phyloP scores from a whole-genome alignment of 2,329 filamentous ascomycete species.

The Spiromastix sp. region DNA sequence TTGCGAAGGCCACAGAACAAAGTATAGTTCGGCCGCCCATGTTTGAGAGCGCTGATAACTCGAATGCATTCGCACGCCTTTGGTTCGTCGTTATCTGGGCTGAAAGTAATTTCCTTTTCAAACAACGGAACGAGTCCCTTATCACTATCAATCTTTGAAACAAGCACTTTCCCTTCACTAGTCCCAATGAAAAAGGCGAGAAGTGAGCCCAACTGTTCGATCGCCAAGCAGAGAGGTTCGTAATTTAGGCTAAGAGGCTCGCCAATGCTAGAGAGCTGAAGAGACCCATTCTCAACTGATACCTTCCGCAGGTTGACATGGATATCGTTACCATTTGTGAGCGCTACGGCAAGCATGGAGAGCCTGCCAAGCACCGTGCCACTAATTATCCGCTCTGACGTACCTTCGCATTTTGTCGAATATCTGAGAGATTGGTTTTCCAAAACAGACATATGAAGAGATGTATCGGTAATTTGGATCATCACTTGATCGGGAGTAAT shows the following conservation, averaged over 20 bases:
- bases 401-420: constrained; percentile 14
- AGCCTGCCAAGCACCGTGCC: constrained; percentile 21
- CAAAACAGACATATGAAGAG: constrained; percentile 23
- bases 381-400: constrained; percentile 17
- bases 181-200: constrained; percentile 31
- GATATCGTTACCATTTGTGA: constrained; percentile 17
- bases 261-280: constrained; percentile 16
- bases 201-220: constrained; percentile 19
- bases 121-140: constrained; percentile 14
- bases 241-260: constrained; percentile 17
- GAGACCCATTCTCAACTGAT: constrained; percentile 8
- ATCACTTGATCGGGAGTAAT: constrained; percentile 24
- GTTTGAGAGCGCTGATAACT: constrained; percentile 14
- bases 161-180: constrained; percentile 25
- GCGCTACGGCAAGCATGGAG: constrained; percentile 20
- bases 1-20: constrained; percentile 38
- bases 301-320: constrained; percentile 21
- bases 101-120: constrained; percentile 17
- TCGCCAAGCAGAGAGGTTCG: constrained; percentile 27
- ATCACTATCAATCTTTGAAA: constrained; percentile 17
- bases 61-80: constrained; percentile 27
- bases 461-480: constrained; percentile 33
- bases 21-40: constrained; percentile 12
- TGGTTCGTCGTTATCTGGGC: constrained; percentile 18
- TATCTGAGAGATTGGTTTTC: constrained; percentile 13